phyloP scores from a whole-genome alignment of 75 land plant genomes.

The Sequoia sempervirens region DNA sequence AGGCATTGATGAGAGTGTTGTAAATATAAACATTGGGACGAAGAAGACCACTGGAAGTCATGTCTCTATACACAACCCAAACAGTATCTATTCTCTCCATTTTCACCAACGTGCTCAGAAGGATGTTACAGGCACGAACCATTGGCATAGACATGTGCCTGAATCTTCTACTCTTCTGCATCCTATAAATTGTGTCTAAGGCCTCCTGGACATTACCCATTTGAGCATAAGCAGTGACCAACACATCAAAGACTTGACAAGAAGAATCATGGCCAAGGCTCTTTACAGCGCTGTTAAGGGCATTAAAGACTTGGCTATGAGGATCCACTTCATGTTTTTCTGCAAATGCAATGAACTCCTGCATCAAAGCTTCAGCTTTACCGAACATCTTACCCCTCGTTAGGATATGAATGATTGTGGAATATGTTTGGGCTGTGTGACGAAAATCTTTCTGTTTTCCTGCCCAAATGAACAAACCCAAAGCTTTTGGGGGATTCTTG shows the following conservation, averaged over 20 bases:
- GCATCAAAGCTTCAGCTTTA: background rate
- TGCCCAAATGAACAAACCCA: conserved; percentile 2
- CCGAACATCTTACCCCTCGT: background rate
- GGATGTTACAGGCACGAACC: conserved; percentile 35
- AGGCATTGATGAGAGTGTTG: conserved; percentile 12
- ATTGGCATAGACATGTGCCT: conserved; percentile 24
- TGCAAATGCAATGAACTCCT: background rate
- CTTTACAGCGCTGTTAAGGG: background rate
- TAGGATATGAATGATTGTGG: background rate
- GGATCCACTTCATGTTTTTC: background rate
- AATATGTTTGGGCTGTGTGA: conserved; percentile 1
- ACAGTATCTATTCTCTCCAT: conserved; percentile 20
- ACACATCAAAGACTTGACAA: background rate
- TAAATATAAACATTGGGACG: conserved; percentile 17
- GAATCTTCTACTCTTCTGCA: conserved; percentile 19
- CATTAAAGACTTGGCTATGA: background rate
- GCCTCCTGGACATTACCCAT: conserved; percentile 18
- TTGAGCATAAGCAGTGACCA: conserved; percentile 6
- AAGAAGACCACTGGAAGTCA: conserved; percentile 20
- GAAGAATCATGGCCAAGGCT: background rate
- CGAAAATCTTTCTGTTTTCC: background rate
- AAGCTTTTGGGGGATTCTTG: conserved; percentile 3
- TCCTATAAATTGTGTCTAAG: conserved; percentile 19
- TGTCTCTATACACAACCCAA: conserved; percentile 48
- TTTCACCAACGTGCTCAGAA: conserved; percentile 33